Percentiles rank a stretch among this genome's conserved stretches.
phyloP scores from a whole-genome alignment of 192 early-diverging fungal species.

The Gigaspora rosea region DNA sequence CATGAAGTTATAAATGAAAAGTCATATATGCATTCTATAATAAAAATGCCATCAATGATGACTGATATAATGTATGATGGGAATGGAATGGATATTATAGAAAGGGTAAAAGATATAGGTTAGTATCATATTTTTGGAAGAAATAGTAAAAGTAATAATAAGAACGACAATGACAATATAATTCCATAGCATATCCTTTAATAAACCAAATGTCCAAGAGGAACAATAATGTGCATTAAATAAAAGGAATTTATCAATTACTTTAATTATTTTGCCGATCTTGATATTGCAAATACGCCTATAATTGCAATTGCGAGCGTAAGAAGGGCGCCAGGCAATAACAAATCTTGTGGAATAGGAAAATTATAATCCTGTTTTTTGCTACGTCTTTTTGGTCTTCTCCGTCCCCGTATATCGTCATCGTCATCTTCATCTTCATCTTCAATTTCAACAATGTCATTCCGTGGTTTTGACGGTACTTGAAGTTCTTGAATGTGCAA shows the following conservation, averaged over 20 bases:
- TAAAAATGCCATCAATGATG: no score
- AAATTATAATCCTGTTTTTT: constrained; percentile 37
- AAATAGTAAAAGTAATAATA: no score
- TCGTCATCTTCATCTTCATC: constrained; percentile 11
- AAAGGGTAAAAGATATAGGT: no score
- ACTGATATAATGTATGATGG: no score
- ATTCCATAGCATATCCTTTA: no score
- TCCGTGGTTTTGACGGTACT: neutral
- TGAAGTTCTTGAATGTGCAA: constrained; percentile 55
- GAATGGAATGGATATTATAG: no score
- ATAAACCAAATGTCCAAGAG: no score
- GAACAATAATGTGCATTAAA: neutral
- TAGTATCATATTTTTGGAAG: no score
- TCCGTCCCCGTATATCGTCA: neutral
- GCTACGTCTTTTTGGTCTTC: neutral
- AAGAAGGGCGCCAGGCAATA: constrained; percentile 57
- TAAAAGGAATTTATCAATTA: neutral
- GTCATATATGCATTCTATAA: no score
- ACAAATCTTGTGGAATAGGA: constrained; percentile 44
- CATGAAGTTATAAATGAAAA: no score
- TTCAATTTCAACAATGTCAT: neutral
- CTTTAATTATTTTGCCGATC: constrained; percentile 18
- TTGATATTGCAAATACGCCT: constrained; percentile 52
- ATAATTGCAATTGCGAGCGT: constrained; percentile 56
- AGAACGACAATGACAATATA: no score